phyloP scores from a whole-genome alignment of 164 flowering plant genomes.

The Akebia trifoliata region DNA sequence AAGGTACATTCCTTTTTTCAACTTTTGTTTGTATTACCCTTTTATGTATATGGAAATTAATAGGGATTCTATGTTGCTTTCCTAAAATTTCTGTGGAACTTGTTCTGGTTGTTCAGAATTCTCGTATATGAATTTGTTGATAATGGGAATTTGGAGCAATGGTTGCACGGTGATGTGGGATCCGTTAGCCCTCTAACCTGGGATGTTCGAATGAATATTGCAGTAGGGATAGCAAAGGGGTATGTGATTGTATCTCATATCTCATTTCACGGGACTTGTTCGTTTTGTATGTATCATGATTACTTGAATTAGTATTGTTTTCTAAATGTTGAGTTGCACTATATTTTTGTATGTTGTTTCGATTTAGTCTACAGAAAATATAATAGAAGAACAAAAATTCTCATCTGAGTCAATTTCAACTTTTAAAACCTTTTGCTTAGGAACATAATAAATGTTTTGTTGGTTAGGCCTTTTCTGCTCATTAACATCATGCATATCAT shows the following conservation, averaged over 20 bases:
- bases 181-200: constrained; percentile 74
- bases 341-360: background rate
- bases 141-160: constrained; percentile 93
- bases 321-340: too few species aligned
- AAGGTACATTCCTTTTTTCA: constrained; percentile 41
- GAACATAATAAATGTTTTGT: too few species aligned
- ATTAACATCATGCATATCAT: background rate
- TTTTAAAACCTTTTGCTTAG: too few species aligned
- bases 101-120: constrained; percentile 45
- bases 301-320: too few species aligned
- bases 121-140: constrained; percentile 85
- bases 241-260: constrained; percentile 20
- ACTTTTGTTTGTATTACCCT: background rate
- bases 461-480: background rate
- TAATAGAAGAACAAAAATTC: too few species aligned
- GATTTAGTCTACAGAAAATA: too few species aligned
- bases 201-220: constrained; percentile 83
- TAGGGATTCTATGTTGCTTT: background rate
- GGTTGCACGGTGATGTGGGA: constrained; percentile 92
- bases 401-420: too few species aligned
- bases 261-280: background rate
- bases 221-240: constrained; percentile 93
- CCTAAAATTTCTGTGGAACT: background rate
- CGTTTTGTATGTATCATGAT: too few species aligned
- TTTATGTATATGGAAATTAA: background rate